Evolutionary conservation across 1,139 yeast genomes (phyloP).

Genomic region (Nematodospora anomalae): DNA sequence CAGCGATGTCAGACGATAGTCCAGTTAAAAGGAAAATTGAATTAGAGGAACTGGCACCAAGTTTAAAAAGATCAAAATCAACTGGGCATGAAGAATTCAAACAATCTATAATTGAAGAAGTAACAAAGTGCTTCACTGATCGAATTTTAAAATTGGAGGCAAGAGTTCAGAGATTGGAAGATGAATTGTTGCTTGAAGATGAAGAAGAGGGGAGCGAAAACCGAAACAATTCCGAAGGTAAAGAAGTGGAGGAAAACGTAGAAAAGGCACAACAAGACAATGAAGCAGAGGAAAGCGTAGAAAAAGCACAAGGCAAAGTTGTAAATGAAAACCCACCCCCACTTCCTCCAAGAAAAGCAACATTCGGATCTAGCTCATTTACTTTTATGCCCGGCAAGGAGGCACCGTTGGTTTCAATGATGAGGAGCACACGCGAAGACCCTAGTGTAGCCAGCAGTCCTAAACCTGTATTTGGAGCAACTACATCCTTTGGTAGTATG

Average conservation of each 20-base stretch:
- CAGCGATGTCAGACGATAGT: constrained; percentile 20
- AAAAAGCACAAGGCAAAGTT: not conserved
- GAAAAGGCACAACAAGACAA: constrained; percentile 10
- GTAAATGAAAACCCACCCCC: constrained; percentile 14
- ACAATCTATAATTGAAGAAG: constrained; percentile 18
- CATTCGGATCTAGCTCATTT: constrained; percentile 36
- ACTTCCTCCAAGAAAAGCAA: constrained; percentile 22
- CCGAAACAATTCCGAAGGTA: not conserved
- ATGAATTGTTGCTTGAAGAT: constrained; percentile 11
- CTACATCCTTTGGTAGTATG: constrained; percentile 57
- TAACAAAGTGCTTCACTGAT: constrained; percentile 20
- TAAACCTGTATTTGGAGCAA: constrained; percentile 44
- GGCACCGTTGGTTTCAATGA: constrained; percentile 25
- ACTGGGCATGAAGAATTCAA: constrained; percentile 17
- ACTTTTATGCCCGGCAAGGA: constrained; percentile 20
- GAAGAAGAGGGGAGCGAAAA: constrained; percentile 6
- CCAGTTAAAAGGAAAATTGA: constrained; percentile 23
- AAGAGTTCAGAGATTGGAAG: constrained; percentile 21
- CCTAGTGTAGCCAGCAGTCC: constrained; percentile 10
- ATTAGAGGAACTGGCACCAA: constrained; percentile 15
- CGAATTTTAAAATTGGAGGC: constrained; percentile 22
- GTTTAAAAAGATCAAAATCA: constrained; percentile 16
- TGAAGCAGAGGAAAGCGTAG: constrained; percentile 1
- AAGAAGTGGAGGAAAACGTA: not conserved
- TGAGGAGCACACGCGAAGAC: constrained; percentile 7